Percentiles rank a stretch among this genome's conserved stretches.
These are phyloP conservation scores for Nakaseomyces kungkrabaensis DNA, from an alignment of 1,139 yeast genomes.

Conservation along the genomic window DNA sequence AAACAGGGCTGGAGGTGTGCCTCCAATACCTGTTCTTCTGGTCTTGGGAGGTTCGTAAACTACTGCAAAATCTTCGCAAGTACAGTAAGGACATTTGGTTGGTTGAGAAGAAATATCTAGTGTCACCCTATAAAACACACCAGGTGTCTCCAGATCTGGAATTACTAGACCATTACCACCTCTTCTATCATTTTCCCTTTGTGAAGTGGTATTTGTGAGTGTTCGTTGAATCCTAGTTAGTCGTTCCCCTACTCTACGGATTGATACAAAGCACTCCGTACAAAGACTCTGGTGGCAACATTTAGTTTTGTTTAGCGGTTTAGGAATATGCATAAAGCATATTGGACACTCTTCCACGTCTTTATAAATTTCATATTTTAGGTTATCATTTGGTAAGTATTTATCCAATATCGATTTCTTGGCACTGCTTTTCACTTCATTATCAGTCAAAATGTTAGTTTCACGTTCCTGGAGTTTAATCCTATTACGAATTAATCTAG, in stretches of 20 bases:
- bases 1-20: slow-evolving; percentile 11
- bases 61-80: slow-evolving; percentile 76
- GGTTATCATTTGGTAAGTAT: slow-evolving; percentile 34
- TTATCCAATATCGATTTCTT: slow-evolving; percentile 5
- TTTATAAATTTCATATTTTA: slow-evolving; percentile 46
- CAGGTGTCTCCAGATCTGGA: neutral
- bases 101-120: slow-evolving; percentile 58
- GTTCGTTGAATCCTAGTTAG: neutral
- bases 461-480: slow-evolving; percentile 43
- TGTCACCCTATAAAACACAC: neutral
- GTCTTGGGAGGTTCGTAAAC: slow-evolving; percentile 57
- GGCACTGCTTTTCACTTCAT: neutral
- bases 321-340: slow-evolving; percentile 81
- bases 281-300: slow-evolving; percentile 93
- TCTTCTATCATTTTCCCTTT: slow-evolving; percentile 1
- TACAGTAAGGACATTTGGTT: slow-evolving; percentile 90
- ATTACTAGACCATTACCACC: neutral
- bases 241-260: slow-evolving; percentile 1
- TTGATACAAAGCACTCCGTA: slow-evolving; percentile 78
- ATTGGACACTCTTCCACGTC: slow-evolving; percentile 82
- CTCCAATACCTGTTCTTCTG: slow-evolving; percentile 44
- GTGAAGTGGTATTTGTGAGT: neutral
- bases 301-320: slow-evolving; percentile 66
- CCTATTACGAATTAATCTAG: slow-evolving; percentile 31
- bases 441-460: slow-evolving; percentile 28